Percentiles rank a stretch among this genome's conserved stretches.
These are phyloP conservation scores for Russula earlei DNA, from an alignment of 768 basidiomycete species.

Conservation along the genomic window DNA sequence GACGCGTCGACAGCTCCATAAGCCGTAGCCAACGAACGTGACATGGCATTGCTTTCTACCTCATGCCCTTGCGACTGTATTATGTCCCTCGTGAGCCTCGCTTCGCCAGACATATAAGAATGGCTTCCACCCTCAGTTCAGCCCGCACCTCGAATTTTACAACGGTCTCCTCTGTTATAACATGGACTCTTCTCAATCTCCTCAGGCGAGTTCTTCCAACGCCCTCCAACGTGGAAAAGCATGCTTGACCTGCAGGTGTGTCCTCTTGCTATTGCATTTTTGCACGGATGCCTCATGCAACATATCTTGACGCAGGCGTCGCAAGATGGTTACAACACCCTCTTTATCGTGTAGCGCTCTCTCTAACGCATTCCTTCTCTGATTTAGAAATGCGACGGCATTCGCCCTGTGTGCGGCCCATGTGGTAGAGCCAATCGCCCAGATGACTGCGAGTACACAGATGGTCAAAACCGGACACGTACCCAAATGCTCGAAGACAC, in stretches of 20 bases:
- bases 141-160: background rate
- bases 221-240: conserved; percentile 21
- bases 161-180: background rate
- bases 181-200: conserved; percentile 13
- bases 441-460: conserved; percentile 64
- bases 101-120: conserved; percentile 12
- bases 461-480: conserved; percentile 48
- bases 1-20: background rate
- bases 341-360: background rate
- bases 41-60: background rate
- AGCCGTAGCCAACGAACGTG: background rate
- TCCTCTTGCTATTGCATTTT: background rate
- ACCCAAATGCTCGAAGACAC: conserved; percentile 53
- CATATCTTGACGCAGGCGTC: conserved; percentile 4
- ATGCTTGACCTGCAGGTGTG: conserved; percentile 20
- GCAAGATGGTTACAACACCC: conserved; percentile 14
- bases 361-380: background rate
- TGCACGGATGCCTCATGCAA: background rate
- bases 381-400: conserved; percentile 56
- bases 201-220: conserved; percentile 3
- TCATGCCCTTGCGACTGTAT: background rate
- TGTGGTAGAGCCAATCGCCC: conserved; percentile 47
- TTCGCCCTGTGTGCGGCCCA: conserved; percentile 54
- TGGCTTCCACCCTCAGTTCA: background rate
- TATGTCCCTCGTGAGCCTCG: background rate